These are phyloP conservation scores for Pelargonium cotyledonis DNA, from an alignment of 441 rosid genomes.

Conservation along the genomic window DNA sequence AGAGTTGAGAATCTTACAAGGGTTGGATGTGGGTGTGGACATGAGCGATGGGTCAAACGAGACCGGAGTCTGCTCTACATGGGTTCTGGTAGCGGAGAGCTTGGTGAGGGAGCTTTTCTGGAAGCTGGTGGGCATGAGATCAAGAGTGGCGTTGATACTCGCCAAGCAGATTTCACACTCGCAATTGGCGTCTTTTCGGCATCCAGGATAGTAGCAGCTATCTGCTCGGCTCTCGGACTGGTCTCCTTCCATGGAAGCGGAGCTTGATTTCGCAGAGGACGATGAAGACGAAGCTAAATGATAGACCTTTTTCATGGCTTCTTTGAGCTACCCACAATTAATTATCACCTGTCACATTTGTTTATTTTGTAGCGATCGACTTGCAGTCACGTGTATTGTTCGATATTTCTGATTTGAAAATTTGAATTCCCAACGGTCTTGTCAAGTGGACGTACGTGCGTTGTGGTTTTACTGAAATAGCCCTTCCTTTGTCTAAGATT, in stretches of 20 bases:
- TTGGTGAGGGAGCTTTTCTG: constrained; percentile 65
- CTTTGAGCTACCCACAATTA: too few species aligned
- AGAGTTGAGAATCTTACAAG: constrained; percentile 28
- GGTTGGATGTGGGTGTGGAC: constrained; percentile 53
- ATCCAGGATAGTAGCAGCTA: constrained; percentile 81
- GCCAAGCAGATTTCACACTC: constrained; percentile 70
- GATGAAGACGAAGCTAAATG: constrained; percentile 14
- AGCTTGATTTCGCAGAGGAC: constrained; percentile 43
- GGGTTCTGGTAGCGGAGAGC: constrained; percentile 35
- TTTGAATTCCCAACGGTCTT: constrained; percentile 5
- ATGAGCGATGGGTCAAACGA: constrained; percentile 40
- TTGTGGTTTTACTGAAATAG: too few species aligned
- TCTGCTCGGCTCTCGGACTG: constrained; percentile 33
- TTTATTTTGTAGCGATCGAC: not conserved
- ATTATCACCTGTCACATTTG: not conserved
- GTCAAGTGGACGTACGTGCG: not conserved
- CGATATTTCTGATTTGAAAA: not conserved
- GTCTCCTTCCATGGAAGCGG: constrained; percentile 35
- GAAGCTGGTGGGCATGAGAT: constrained; percentile 61
- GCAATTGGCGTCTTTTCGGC: constrained; percentile 84
- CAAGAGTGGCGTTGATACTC: constrained; percentile 82
- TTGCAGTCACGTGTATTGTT: not conserved
- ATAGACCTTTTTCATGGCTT: too few species aligned
- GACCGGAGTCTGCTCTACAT: constrained; percentile 34
- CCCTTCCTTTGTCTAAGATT: too few species aligned